These are phyloP conservation scores for Candida verbasci DNA, from an alignment of 805 yeast species.

Conservation along the genomic window DNA sequence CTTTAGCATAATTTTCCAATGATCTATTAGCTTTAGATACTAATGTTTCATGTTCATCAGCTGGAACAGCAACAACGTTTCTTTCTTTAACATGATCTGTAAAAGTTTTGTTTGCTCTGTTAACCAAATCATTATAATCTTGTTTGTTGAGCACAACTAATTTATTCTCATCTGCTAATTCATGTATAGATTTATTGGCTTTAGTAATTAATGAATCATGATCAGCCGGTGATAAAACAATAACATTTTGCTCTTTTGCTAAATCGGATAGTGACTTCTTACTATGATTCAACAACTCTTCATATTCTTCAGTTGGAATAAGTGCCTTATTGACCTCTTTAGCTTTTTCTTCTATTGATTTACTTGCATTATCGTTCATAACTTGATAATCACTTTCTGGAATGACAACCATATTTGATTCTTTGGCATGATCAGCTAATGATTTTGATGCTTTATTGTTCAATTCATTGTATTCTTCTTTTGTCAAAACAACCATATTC, in stretches of 20 bases:
- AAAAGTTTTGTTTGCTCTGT: slow-evolving; percentile 4
- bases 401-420: slow-evolving; percentile 9
- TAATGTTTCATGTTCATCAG: slow-evolving; percentile 4
- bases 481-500: slow-evolving; percentile 8
- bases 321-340: slow-evolving; percentile 6
- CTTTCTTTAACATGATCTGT: slow-evolving; percentile 7
- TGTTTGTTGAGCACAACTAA: slow-evolving; percentile 7
- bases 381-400: slow-evolving; percentile 5
- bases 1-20: slow-evolving; percentile 2
- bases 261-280: slow-evolving; percentile 16
- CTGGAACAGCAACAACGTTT: slow-evolving; percentile 1
- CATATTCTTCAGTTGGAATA: slow-evolving; percentile 10
- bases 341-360: slow-evolving; percentile 10
- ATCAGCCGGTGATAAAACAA: slow-evolving; percentile 3
- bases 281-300: slow-evolving; percentile 16
- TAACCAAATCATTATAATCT: slow-evolving; percentile 11
- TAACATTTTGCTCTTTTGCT: slow-evolving; percentile 12
- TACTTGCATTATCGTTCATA: slow-evolving; percentile 1
- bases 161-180: slow-evolving; percentile 12
- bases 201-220: slow-evolving; percentile 5
- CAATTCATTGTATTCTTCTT: slow-evolving; percentile 5
- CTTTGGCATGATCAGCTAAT: slow-evolving; percentile 13
- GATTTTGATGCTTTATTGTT: slow-evolving; percentile 9
- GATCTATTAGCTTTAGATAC: neutral
- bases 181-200: slow-evolving; percentile 19